These are phyloP conservation scores for Prototheca wickerhamii DNA, from an alignment of 163 green algal species.

Conservation along the genomic window DNA sequence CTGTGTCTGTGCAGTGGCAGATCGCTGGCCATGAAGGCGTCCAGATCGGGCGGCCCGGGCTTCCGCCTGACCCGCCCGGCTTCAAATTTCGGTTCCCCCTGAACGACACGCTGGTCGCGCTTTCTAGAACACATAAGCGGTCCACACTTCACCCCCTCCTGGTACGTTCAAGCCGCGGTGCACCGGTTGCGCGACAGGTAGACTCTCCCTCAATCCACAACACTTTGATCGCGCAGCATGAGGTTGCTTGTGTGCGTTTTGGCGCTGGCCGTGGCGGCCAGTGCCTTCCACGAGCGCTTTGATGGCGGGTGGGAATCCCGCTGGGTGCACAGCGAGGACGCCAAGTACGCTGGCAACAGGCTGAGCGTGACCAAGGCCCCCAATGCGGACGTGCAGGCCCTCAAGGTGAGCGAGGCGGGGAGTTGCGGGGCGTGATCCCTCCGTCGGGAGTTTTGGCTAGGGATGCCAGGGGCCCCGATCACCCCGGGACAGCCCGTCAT, in stretches of 20 bases:
- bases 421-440: neutral
- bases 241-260: conserved; percentile 6
- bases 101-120: neutral
- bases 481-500: too few species aligned
- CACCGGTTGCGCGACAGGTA: neutral
- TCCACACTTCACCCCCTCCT: neutral
- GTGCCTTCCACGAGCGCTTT: conserved; percentile 27
- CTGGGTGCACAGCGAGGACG: conserved; percentile 24
- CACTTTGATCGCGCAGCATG: neutral
- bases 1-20: too few species aligned
- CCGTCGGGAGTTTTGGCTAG: too few species aligned
- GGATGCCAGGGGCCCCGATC: too few species aligned
- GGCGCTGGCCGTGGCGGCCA: conserved; percentile 6
- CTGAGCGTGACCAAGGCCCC: neutral
- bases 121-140: conserved; percentile 1
- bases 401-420: conserved; percentile 4
- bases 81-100: too few species aligned
- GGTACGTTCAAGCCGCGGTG: neutral
- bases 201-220: neutral
- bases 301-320: conserved; percentile 12
- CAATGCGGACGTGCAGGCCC: neutral
- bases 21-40: too few species aligned
- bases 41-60: too few species aligned
- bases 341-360: conserved; percentile 11
- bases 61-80: too few species aligned